Evolutionary conservation across 2,329 filamentous ascomycete species (phyloP), one percentile per base, ranked within the genome.

Genomic region (Phaeophleospora eucalypticola): DNA sequence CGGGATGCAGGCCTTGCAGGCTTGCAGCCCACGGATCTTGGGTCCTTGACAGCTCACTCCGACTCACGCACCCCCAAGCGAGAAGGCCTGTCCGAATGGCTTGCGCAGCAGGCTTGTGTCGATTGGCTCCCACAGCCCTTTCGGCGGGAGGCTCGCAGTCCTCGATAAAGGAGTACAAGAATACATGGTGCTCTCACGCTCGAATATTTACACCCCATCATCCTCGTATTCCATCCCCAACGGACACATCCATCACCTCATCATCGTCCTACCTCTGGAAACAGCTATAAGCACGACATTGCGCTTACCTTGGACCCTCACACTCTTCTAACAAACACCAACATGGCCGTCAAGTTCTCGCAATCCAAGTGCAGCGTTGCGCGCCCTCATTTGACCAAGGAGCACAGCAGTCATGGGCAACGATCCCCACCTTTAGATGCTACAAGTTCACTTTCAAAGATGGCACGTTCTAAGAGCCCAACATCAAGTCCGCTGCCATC

Each of bases 301-400:
- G n/a, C n/a, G n/a, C n/a, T n/a, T n/a, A n/a, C n/a, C n/a, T n/a
- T n/a, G n/a, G n/a, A n/a, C n/a, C n/a, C n/a, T n/a, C n/a, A n/a
- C n/a, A n/a, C 14, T 35, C 33, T 6, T 14, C 33, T 36, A 29
- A 29, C 24, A 29, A 6, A 29, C 24, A 12, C 6, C 24, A 46
- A 16, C 24, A 56, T 56, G 53, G 51, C 54, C 24, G 48, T 49
- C 48, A 58, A 56, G 20, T 50, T 60, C 49, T 56, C 45, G 33
- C 53, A 53, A 41, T 56, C 58, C 10, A 61, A 59, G 34, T 54
- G 53, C 21, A 58, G 49, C 36, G 48, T 60, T 32, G 56, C 53
- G 15, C 58, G 55, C 21, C 61, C 61, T 18, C 58, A 58, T 27
- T 52, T 64, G 35, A 62, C 58, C 49, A 52, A 60, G 20, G 55